Evolutionary conservation across 2,329 filamentous ascomycete genomes (phyloP).

Genomic region (Epichloe sylvatica): DNA sequence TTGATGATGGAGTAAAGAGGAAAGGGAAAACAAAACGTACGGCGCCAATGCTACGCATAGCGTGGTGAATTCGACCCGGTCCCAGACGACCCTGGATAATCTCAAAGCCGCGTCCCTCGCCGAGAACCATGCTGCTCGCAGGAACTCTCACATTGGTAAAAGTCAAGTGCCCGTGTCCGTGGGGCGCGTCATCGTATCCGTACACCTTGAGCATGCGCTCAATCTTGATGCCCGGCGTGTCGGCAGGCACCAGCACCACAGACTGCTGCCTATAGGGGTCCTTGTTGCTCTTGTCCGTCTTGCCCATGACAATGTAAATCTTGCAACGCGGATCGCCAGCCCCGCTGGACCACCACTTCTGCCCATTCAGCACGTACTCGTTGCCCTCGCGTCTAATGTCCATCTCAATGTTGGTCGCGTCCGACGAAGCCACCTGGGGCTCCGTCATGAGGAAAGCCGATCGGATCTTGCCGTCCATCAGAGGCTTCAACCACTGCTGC

Average conservation of each 20-base stretch:
- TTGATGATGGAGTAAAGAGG: neutral
- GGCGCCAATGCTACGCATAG: slow-evolving; percentile 87
- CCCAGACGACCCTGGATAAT: slow-evolving; percentile 96
- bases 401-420: slow-evolving; percentile 86
- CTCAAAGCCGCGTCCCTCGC: slow-evolving; percentile 89
- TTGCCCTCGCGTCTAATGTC: slow-evolving; percentile 71
- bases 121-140: slow-evolving; percentile 69
- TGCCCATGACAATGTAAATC: slow-evolving; percentile 94
- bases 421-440: slow-evolving; percentile 73
- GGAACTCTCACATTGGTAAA: slow-evolving; percentile 89
- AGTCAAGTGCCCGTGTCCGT: slow-evolving; percentile 85
- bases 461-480: slow-evolving; percentile 73
- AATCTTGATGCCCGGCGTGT: slow-evolving; percentile 75
- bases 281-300: slow-evolving; percentile 62
- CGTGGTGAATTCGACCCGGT: slow-evolving; percentile 92
- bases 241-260: slow-evolving; percentile 74
- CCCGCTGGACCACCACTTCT: slow-evolving; percentile 99
- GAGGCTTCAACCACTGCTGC: slow-evolving; percentile 63
- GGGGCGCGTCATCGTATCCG: slow-evolving; percentile 95
- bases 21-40: slow-evolving; percentile 27
- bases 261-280: slow-evolving; percentile 84
- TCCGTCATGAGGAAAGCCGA: slow-evolving; percentile 93
- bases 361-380: slow-evolving; percentile 79
- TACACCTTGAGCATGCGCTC: slow-evolving; percentile 89
- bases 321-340: slow-evolving; percentile 85